Evolutionary conservation across 768 basidiomycete species (phyloP), one percentile per base, ranked within the genome.

Genomic region (Rubroboletus satanas): DNA sequence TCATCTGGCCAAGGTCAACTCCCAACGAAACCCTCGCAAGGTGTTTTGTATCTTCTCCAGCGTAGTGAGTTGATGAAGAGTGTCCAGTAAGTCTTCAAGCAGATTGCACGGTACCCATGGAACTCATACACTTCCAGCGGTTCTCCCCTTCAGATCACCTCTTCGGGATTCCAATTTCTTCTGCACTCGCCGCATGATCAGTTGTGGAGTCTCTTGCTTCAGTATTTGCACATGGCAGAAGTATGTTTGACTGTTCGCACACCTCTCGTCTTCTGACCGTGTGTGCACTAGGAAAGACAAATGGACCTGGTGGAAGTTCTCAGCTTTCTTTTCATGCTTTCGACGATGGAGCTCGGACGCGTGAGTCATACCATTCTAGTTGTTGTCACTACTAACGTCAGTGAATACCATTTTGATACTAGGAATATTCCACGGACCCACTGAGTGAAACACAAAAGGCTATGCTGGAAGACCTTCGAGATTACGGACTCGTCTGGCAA

Each of bases 231-330:
- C 57, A 83, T 90, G 74, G 85, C 87, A 23, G 90, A 93, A 80
- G 91, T 93, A 63, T 45, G 77, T 52, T 28, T 5, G 12, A 41
- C 21, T 12, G 12, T 46, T 31, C 41, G 45, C 39, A 32, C 41
- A 50, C n/a, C 11, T 31, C 43, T 56, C 52, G 32, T 59, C 54
- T 21, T 33, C 41, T 61, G 64, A 60, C 52, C 36, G 37, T 55
- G 63, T 59, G 42, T 45, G 46, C 1, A 42, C 32, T 66, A 93
- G 88, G 87, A 90, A 74, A 81, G 91, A 53, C 81, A 85, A 65
- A 92, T 94, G 85, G 95, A 96, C 71, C 77, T 95, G 0, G 92
- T 98, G 9, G 92, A 96, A 68, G 90, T 97, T 9, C 78, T 98
- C 52, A 88, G 88, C 60, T 94, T 98, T 72, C 78, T 98, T 46